Conservation (phyloP, 352 stramenopile genomes). For the Phytophthora fragariaefolia region DNA sequence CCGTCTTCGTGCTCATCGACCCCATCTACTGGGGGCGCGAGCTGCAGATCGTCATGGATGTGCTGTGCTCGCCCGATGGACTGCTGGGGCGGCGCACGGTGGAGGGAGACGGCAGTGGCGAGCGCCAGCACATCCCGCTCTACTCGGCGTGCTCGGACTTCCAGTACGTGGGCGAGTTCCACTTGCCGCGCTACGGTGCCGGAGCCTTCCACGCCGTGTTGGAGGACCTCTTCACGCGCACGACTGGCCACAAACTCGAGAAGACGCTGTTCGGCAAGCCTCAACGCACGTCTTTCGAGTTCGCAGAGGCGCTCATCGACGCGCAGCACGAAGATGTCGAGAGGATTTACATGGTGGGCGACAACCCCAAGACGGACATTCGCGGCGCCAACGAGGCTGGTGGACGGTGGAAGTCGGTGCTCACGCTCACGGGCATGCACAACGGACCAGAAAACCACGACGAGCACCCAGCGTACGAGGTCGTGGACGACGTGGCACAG, state of each 20-base stretch:
- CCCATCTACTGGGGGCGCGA: slow-evolving; percentile 82
- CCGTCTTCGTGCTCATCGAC: slow-evolving; percentile 82
- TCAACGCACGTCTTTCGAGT: slow-evolving; percentile 75
- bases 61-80: slow-evolving; percentile 66
- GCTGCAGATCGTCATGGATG: slow-evolving; percentile 80
- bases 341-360: slow-evolving; percentile 88
- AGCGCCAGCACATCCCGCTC: slow-evolving; percentile 71
- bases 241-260: slow-evolving; percentile 75
- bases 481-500: slow-evolving; percentile 73
- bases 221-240: slow-evolving; percentile 83
- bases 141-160: slow-evolving; percentile 91
- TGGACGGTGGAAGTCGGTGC: slow-evolving; percentile 83
- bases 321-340: slow-evolving; percentile 68
- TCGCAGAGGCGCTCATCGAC: slow-evolving; percentile 81
- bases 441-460: slow-evolving; percentile 69
- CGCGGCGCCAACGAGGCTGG: slow-evolving; percentile 77
- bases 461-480: slow-evolving; percentile 65
- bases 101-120: slow-evolving; percentile 33
- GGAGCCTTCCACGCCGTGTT: slow-evolving; percentile 83
- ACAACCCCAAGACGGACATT: slow-evolving; percentile 88
- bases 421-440: slow-evolving; percentile 88
- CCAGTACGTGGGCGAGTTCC: slow-evolving; percentile 88
- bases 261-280: slow-evolving; percentile 86
- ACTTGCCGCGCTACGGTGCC: slow-evolving; percentile 81
- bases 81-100: slow-evolving; percentile 49